These are phyloP conservation scores for Epichloe elymi DNA, from an alignment of 2,329 filamentous ascomycete species.

Conservation along the genomic window DNA sequence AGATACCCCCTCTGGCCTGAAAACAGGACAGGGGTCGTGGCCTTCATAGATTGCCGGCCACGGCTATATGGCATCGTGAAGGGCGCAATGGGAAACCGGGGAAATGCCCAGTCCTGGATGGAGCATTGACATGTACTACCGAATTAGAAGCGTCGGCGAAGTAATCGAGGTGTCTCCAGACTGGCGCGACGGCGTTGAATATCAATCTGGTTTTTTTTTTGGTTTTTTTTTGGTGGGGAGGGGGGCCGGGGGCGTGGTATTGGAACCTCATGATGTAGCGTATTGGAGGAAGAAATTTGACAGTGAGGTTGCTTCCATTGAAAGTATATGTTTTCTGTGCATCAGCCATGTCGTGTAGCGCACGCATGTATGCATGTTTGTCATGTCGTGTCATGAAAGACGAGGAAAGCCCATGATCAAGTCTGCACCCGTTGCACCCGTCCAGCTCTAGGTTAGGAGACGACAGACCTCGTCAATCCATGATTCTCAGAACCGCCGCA, in stretches of 20 bases:
- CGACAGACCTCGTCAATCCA: no score
- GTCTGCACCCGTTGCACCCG: no score
- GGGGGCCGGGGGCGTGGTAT: not conserved
- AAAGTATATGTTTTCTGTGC: no score
- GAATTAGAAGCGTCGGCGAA: not conserved
- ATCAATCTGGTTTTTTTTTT: not conserved
- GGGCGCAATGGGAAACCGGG: slow-evolving; percentile 3
- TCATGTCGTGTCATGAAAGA: no score
- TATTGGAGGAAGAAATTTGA: not conserved
- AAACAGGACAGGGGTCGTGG: not conserved
- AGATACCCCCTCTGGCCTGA: slow-evolving; percentile 3
- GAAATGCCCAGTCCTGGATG: slow-evolving; percentile 1
- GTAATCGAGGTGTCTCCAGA: not conserved
- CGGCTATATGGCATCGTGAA: not conserved
- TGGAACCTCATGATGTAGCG: not conserved
- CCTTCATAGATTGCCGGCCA: slow-evolving; percentile 2
- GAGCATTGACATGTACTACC: slow-evolving; percentile 3
- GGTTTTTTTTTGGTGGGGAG: no score
- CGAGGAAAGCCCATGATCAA: no score
- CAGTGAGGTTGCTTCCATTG: not conserved
- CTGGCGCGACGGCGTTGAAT: slow-evolving; percentile 4
- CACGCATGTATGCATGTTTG: no score
- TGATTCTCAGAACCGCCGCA: no score
- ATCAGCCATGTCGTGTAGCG: no score
- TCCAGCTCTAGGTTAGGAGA: no score